A percentile compares a stretch with the other conserved stretches of the same genome.
Conservation (phyloP, 108 stramenopile species). For the Craspedostauros australis region DNA sequence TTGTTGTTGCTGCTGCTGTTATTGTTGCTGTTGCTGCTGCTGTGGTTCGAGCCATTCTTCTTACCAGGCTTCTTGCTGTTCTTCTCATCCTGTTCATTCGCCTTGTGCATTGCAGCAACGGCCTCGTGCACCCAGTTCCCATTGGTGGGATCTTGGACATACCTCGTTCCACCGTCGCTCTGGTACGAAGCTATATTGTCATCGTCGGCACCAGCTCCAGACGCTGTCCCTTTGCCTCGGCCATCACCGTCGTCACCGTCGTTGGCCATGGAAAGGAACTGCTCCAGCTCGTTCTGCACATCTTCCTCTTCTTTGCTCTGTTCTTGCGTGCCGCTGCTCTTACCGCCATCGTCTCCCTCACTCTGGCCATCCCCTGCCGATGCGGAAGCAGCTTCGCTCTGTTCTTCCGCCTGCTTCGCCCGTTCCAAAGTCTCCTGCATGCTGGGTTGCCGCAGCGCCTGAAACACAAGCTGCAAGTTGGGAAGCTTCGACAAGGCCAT, state of each 20-base stretch:
- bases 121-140: constrained; percentile 74
- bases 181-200: constrained; percentile 70
- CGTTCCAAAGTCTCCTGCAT: neutral
- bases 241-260: neutral
- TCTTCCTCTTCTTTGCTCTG: constrained; percentile 4
- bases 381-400: too few species aligned
- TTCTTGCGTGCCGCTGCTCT: too few species aligned
- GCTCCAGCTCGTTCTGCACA: constrained; percentile 53
- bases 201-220: constrained; percentile 26
- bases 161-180: constrained; percentile 72
- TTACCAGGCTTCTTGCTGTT: constrained; percentile 5
- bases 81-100: neutral
- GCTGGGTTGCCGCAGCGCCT: constrained; percentile 27
- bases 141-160: constrained; percentile 53
- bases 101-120: constrained; percentile 24
- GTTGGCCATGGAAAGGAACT: constrained; percentile 46
- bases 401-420: too few species aligned
- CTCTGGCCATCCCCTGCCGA: too few species aligned
- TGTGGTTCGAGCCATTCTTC: neutral
- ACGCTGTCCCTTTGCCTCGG: too few species aligned
- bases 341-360: too few species aligned
- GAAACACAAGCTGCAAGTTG: constrained; percentile 38
- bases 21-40: neutral
- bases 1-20: constrained; percentile 10
- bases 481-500: constrained; percentile 28